Conservation (phyloP, 495 filamentous ascomycete species). For the Tuber melanosporum region DNA sequence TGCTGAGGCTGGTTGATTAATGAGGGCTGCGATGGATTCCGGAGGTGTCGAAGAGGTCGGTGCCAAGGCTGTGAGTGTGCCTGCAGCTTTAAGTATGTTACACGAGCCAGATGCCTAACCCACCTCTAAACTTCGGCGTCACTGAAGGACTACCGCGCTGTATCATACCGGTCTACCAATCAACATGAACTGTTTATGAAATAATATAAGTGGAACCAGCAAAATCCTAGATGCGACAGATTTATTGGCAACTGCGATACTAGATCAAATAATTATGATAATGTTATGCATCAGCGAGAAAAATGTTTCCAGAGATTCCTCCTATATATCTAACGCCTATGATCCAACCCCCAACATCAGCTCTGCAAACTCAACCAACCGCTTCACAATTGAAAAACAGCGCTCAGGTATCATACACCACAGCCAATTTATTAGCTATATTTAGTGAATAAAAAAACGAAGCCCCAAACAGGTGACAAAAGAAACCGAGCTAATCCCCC, state of each 20-base stretch:
- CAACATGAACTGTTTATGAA: background rate
- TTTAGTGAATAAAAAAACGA: background rate
- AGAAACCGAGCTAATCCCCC: slow-evolving; percentile 8
- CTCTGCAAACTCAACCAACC: background rate
- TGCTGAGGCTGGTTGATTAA: slow-evolving; percentile 4
- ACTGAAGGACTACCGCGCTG: background rate
- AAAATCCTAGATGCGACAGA: background rate
- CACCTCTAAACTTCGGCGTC: background rate
- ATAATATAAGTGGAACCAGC: background rate
- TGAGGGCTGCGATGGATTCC: slow-evolving; percentile 6
- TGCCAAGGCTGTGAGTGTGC: slow-evolving; percentile 23
- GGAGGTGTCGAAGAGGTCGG: slow-evolving; percentile 19
- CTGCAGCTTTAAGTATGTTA: background rate
- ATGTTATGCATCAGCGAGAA: background rate
- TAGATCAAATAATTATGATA: background rate
- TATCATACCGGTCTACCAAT: background rate
- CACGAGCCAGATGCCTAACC: background rate
- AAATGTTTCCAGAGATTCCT: background rate
- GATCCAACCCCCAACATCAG: background rate
- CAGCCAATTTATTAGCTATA: background rate
- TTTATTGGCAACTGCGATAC: background rate
- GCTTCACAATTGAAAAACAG: background rate
- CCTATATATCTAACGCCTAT: background rate
- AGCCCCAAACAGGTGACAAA: slow-evolving; percentile 11
- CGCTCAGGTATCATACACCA: background rate